Percentiles rank a stretch among this genome's conserved stretches.
These are phyloP conservation scores for Naganishia sp. DNA, from an alignment of 1,284 basidiomycete genomes.

Conservation along the genomic window DNA sequence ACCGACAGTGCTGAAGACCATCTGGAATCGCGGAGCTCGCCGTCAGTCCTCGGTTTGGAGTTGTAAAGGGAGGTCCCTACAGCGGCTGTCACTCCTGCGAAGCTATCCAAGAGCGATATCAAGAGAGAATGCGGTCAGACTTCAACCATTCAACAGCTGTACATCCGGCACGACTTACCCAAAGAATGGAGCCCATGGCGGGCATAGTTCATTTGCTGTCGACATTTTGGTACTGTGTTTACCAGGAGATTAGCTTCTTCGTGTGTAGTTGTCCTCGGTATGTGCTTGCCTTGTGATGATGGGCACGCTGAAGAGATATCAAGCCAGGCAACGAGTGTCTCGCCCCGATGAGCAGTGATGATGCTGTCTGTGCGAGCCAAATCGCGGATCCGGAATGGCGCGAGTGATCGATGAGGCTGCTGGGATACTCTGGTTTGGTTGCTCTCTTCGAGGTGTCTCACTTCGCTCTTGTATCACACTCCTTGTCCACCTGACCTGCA, in stretches of 20 bases:
- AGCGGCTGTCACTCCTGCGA: conserved; percentile 34
- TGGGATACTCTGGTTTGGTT: background rate
- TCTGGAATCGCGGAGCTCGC: conserved; percentile 37
- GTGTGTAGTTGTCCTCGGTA: background rate
- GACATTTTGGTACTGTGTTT: conserved; percentile 10
- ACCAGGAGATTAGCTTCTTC: background rate
- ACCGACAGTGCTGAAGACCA: conserved; percentile 66
- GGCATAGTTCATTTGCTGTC: conserved; percentile 46
- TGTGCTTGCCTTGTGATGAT: background rate
- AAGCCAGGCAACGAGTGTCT: background rate
- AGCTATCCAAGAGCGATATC: conserved; percentile 10
- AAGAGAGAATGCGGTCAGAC: background rate
- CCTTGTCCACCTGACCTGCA: background rate
- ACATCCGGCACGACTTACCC: conserved; percentile 42
- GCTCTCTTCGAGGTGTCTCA: background rate
- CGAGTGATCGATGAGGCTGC: conserved; percentile 11
- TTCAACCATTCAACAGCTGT: background rate
- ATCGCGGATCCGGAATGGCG: conserved; percentile 22
- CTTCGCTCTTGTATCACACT: background rate
- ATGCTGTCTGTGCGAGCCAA: conserved; percentile 8
- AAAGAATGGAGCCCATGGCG: conserved; percentile 55
- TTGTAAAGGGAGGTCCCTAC: conserved; percentile 1
- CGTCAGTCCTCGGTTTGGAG: background rate
- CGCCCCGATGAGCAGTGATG: conserved; percentile 22
- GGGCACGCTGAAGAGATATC: background rate